phyloP scores from a whole-genome alignment of 768 basidiomycete species.

The Suillus luteus region DNA sequence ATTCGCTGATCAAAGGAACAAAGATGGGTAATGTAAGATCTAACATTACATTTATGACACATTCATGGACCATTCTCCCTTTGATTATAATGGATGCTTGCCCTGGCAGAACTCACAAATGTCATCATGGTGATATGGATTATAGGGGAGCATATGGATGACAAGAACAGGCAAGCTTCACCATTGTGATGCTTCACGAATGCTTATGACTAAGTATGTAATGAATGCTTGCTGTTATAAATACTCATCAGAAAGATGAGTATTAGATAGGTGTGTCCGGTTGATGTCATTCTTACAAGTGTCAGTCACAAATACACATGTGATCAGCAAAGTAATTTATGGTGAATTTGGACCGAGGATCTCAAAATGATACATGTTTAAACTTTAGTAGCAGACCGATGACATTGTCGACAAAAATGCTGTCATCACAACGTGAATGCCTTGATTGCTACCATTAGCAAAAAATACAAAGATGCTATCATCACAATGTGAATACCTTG shows the following conservation, averaged over 20 bases:
- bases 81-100: neutral
- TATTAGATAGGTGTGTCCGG: neutral
- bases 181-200: neutral
- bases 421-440: no score
- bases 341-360: neutral
- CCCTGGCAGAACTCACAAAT: neutral
- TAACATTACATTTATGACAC: neutral
- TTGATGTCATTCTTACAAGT: neutral
- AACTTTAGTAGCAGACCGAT: no score
- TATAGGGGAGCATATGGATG: neutral
- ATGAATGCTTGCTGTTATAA: neutral
- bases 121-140: neutral
- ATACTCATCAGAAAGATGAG: neutral
- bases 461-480: no score
- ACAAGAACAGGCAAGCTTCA: neutral
- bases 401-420: no score
- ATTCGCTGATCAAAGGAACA: neutral
- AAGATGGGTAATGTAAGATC: neutral
- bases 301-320: neutral
- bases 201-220: neutral
- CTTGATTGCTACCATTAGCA: neutral
- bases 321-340: neutral
- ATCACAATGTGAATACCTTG: no score
- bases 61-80: neutral
- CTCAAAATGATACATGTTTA: neutral